Base-by-base conservation (phyloP, 345 rosid species). In the Trapa bicornis region DNA sequence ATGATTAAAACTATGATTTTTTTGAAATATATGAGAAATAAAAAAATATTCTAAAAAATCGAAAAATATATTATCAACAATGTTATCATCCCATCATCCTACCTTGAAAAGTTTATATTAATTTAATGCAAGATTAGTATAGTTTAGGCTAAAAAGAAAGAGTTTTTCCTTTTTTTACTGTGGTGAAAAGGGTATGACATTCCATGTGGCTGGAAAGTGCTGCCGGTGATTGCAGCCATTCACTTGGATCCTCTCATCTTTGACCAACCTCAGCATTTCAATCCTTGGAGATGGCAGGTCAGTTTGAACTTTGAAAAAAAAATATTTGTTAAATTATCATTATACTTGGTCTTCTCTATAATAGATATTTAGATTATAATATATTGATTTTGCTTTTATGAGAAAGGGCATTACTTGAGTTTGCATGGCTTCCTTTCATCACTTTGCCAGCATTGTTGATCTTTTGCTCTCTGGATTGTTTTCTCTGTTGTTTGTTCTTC, bases 151-250 rank as follows among this genome's bases (percentile, higher is more conserved):
- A 32, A 58, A 58, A 32, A 58, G 15, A 13, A 58, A 52, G 22
- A 2, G 43, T 41, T 41, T 41, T 41, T 41, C n/a, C 16, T 22
- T 16, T 54, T 32, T 58, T 70, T 4, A 22, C 29, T 22, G 16
- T 52, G 61, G 22, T 52, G 36, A 29, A 78, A 65, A 93, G 98
- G 97, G 56, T 93, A 83, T 77, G 98, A 93, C 79, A 93, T 93
- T 83, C 98, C 98, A 78, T 72, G 98, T 84, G 98, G 98, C 47
- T 93, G 98, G 98, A 93, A 93, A 86, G 97, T 93, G 88, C 84
- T 93, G n/a, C 98, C 98, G 36, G 98, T 93, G 67, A 88, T 93
- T 69, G 78, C 97, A 76, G 98, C 98, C 37, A 92, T 85, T 80
- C 97, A 93, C 73, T 84, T 93, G 86, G 97, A 93, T 82, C 80